Conservation (phyloP, 148 eudicot genomes). For the Amaranthus hypochondriacus region DNA sequence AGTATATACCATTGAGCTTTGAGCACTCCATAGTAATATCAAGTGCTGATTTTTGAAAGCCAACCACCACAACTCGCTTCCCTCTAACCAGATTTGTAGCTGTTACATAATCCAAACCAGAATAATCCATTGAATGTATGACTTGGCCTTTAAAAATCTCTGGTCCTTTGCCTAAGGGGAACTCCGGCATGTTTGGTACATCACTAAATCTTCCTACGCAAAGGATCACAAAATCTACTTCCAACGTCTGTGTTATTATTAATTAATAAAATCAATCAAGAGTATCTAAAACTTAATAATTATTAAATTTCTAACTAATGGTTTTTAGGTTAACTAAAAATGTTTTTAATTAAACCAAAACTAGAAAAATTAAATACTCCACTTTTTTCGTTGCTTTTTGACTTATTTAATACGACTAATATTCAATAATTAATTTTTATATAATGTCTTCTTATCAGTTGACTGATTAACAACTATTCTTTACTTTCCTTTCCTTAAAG, state of each 20-base stretch:
- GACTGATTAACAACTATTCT: no score
- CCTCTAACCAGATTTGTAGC: constrained; percentile 43
- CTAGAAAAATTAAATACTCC: no score
- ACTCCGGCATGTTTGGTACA: constrained; percentile 57
- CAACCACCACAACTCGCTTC: constrained; percentile 54
- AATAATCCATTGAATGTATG: constrained; percentile 61
- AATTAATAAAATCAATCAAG: no score
- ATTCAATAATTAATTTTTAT: no score
- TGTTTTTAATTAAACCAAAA: no score
- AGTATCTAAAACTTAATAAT: no score
- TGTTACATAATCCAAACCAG: constrained; percentile 30
- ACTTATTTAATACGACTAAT: no score
- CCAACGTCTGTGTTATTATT: neutral
- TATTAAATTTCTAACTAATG: no score
- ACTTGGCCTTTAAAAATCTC: constrained; percentile 55
- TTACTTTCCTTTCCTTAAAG: no score
- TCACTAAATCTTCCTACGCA: constrained; percentile 59
- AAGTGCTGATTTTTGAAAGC: constrained; percentile 57
- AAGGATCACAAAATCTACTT: constrained; percentile 57
- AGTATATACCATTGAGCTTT: constrained; percentile 43
- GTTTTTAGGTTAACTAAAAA: no score
- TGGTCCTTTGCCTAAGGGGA: constrained; percentile 47
- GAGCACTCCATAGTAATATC: constrained; percentile 65
- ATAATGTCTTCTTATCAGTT: no score
- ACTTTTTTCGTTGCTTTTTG: no score